These are phyloP conservation scores for Speleostelium caveatum DNA, from an alignment of 78 protist species.

Conservation along the genomic window DNA sequence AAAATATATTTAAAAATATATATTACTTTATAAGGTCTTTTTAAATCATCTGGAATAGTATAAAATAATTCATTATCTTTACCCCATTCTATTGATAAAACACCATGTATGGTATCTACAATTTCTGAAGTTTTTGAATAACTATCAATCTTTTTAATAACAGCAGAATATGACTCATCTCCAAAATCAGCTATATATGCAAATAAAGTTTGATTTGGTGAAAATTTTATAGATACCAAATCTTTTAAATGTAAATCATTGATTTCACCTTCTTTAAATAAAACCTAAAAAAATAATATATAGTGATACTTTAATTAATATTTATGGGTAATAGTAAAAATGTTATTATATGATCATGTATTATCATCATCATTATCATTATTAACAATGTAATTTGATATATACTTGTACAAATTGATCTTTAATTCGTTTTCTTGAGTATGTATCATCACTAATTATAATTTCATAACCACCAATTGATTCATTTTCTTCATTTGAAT, in stretches of 20 bases:
- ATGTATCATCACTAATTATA: neutral
- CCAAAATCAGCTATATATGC: conserved; percentile 25
- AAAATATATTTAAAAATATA: neutral
- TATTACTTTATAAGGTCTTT: conserved; percentile 9
- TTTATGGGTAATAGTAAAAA: no score
- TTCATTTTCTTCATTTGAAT: conserved; percentile 10
- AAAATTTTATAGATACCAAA: conserved; percentile 13
- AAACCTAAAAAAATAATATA: no score
- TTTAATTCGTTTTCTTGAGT: conserved; percentile 5
- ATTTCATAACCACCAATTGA: conserved; percentile 29
- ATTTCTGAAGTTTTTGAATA: neutral
- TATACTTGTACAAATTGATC: neutral
- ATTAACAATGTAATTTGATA: neutral
- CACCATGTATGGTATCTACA: conserved; percentile 35
- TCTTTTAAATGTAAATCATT: neutral
- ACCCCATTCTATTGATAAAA: conserved; percentile 56
- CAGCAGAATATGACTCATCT: conserved; percentile 10
- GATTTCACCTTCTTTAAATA: no score
- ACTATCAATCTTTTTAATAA: conserved; percentile 1
- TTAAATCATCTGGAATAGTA: conserved; percentile 1
- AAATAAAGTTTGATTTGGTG: conserved; percentile 17
- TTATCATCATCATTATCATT: neutral
- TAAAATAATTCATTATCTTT: conserved; percentile 39
- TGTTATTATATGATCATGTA: neutral
- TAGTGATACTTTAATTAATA: no score